These are phyloP conservation scores for Penicillium sp. DNA, from an alignment of 2,329 filamentous ascomycete genomes.

Conservation along the genomic window DNA sequence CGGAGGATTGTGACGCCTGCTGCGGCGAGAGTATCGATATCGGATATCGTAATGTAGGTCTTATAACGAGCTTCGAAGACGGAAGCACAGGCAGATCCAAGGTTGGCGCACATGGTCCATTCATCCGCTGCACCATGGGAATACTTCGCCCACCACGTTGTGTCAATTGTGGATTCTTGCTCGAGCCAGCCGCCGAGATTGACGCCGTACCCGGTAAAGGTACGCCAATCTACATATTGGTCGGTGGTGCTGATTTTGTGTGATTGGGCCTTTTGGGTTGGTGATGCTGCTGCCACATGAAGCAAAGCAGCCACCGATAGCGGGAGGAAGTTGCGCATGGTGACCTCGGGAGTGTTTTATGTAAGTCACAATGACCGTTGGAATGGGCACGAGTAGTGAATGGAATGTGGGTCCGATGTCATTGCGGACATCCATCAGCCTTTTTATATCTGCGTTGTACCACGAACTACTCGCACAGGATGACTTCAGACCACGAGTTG, in stretches of 20 bases:
- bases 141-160: constrained; percentile 21
- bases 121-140: constrained; percentile 24
- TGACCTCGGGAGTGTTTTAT: not conserved
- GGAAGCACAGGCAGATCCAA: constrained; percentile 7
- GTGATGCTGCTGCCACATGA: not conserved
- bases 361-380: not conserved
- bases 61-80: constrained; percentile 18
- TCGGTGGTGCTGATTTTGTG: not conserved
- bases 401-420: not conserved
- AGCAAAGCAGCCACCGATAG: not conserved
- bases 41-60: constrained; percentile 12
- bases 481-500: constrained; percentile 1
- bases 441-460: constrained; percentile 9
- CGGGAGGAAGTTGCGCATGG: not conserved
- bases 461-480: not conserved
- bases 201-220: constrained; percentile 20
- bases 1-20: constrained; percentile 17
- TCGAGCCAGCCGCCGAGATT: constrained; percentile 30
- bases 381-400: not conserved
- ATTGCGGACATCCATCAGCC: not conserved
- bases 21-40: constrained; percentile 18
- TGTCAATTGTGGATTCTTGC: constrained; percentile 29
- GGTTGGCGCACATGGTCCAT: constrained; percentile 23
- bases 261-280: not conserved
- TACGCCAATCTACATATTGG: constrained; percentile 23